Conservation (phyloP, 177 flowering plant genomes). For the Vitis hybrid region DNA sequence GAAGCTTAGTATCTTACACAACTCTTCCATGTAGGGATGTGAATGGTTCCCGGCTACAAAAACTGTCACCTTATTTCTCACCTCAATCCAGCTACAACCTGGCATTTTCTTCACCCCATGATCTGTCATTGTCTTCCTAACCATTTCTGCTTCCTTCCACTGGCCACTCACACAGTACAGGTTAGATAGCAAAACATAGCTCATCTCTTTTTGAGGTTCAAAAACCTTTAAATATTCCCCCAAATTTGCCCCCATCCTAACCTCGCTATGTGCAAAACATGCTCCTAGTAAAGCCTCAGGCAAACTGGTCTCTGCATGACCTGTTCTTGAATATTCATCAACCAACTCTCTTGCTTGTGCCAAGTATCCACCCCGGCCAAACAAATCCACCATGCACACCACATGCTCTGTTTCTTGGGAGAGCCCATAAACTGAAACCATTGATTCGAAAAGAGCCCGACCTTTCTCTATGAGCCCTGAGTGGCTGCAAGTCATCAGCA, state of each 20-base stretch:
- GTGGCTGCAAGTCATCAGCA: constrained; percentile 80
- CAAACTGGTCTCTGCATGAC: constrained; percentile 11
- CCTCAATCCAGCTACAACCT: constrained; percentile 82
- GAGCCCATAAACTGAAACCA: constrained; percentile 42
- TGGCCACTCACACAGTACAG: constrained; percentile 62
- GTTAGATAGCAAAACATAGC: constrained; percentile 68
- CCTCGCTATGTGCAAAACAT: constrained; percentile 41
- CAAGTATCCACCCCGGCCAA: constrained; percentile 61
- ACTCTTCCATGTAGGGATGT: constrained; percentile 30
- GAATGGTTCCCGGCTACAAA: constrained; percentile 60
- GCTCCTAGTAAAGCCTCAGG: constrained; percentile 59
- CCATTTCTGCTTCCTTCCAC: constrained; percentile 73
- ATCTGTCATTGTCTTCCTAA: constrained; percentile 61
- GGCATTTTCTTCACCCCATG: constrained; percentile 67
- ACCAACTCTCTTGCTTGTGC: constrained; percentile 48
- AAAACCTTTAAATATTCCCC: constrained; percentile 35
- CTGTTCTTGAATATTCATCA: constrained; percentile 15
- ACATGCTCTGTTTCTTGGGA: constrained; percentile 57
- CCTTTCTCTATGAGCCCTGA: constrained; percentile 64
- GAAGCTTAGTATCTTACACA: constrained; percentile 28
- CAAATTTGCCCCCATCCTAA: constrained; percentile 30
- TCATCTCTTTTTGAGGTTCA: constrained; percentile 51
- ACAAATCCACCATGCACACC: constrained; percentile 74
- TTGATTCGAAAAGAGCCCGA: constrained; percentile 36
- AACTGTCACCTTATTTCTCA: constrained; percentile 35